Percentiles rank a stretch among this genome's conserved stretches.
Conservation (phyloP, 495 filamentous ascomycete genomes). For the Penicillium canariense region DNA sequence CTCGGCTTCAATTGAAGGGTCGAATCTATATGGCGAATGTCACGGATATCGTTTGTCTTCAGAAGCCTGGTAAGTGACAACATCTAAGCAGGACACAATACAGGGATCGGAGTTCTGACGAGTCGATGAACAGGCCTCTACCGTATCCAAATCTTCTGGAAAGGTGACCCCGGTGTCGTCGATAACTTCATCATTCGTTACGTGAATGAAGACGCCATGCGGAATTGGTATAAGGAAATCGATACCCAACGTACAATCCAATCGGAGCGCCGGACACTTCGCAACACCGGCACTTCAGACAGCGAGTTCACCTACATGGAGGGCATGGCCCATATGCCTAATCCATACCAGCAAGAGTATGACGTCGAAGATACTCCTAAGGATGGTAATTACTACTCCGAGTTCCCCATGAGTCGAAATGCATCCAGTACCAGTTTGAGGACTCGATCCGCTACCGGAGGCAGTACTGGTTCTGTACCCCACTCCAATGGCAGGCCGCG, state of each 20-base stretch:
- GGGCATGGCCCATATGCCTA: conserved; percentile 61
- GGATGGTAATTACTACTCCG: conserved; percentile 43
- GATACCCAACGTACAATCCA: conserved; percentile 47
- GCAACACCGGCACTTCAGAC: conserved; percentile 57
- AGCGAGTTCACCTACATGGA: conserved; percentile 81
- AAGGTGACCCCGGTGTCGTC: conserved; percentile 90
- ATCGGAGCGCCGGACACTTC: conserved; percentile 46
- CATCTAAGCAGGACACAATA: background rate
- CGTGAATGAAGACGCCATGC: conserved; percentile 84
- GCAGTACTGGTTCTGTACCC: conserved; percentile 54
- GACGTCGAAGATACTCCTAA: conserved; percentile 71
- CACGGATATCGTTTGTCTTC: conserved; percentile 81
- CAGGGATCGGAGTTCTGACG: conserved; percentile 4
- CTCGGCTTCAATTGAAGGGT: conserved; percentile 89
- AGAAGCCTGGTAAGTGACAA: conserved; percentile 69
- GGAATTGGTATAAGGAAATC: conserved; percentile 74
- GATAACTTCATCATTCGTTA: conserved; percentile 97
- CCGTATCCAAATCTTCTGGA: conserved; percentile 97
- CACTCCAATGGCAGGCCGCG: conserved; percentile 55
- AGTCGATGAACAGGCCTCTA: conserved; percentile 64
- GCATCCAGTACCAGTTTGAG: conserved; percentile 77
- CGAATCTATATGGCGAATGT: conserved; percentile 99
- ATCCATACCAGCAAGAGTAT: conserved; percentile 77
- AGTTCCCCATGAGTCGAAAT: conserved; percentile 68
- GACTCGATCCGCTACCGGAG: conserved; percentile 73